These are phyloP conservation scores for Hibiscus syriacus DNA, from an alignment of 345 rosid genomes.

Conservation along the genomic window DNA sequence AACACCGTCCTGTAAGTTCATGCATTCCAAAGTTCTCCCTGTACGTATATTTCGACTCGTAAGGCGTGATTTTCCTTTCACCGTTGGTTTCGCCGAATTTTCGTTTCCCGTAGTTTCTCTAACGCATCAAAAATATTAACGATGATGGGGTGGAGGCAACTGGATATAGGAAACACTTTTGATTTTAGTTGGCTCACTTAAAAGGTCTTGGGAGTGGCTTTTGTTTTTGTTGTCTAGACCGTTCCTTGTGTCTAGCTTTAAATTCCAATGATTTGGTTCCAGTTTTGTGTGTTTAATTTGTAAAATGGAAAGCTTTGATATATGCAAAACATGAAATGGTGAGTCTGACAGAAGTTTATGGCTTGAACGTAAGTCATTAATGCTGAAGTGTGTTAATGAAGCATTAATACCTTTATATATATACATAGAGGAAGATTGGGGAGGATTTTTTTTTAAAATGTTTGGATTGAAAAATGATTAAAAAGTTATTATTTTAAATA, in stretches of 20 bases:
- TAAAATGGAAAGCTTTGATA: neutral
- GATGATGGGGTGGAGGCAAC: neutral
- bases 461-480: too few relatives aligned
- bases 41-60: slow-evolving; percentile 18
- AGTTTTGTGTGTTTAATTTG: neutral
- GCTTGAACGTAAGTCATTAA: neutral
- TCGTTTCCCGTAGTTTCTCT: neutral
- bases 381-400: neutral
- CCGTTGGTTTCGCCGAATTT: neutral
- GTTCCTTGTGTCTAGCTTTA: neutral
- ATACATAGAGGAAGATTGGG: too few relatives aligned
- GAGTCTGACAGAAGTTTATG: neutral
- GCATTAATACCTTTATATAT: too few relatives aligned
- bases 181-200: neutral
- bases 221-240: neutral
- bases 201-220: neutral
- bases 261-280: neutral
- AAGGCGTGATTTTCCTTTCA: neutral
- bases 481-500: too few relatives aligned
- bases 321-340: neutral
- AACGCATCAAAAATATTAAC: neutral
- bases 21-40: neutral
- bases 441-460: too few relatives aligned
- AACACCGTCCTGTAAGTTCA: slow-evolving; percentile 69
- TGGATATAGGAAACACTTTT: neutral